phyloP scores from a whole-genome alignment of 257 asterid species.

The Prunella vulgaris region DNA sequence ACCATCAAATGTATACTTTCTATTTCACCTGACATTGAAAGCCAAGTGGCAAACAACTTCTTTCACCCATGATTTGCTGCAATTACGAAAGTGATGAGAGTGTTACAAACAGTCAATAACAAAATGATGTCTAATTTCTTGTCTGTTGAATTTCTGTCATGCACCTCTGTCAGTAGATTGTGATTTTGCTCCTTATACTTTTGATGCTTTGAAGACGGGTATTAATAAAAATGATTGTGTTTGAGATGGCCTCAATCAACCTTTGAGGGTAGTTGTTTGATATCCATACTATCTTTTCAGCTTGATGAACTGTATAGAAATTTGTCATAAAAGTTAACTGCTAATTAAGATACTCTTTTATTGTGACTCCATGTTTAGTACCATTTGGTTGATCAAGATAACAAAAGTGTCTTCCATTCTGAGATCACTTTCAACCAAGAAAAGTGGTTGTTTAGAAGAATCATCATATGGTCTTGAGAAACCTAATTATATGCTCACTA shows the following conservation, averaged over 20 bases:
- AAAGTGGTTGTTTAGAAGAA: background rate
- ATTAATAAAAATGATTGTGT: background rate
- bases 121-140: conserved; percentile 13
- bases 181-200: background rate
- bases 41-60: conserved; percentile 18
- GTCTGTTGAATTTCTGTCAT: background rate
- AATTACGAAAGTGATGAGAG: conserved; percentile 25
- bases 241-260: background rate
- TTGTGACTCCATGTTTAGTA: background rate
- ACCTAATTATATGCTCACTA: background rate
- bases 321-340: background rate
- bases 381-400: background rate
- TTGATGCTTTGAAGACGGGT: background rate
- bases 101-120: conserved; percentile 17
- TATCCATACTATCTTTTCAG: background rate
- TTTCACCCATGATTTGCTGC: conserved; percentile 17
- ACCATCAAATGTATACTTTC: conserved; percentile 19
- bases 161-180: conserved; percentile 1
- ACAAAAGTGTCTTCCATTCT: background rate
- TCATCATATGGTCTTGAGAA: background rate
- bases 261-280: background rate
- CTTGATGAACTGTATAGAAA: background rate
- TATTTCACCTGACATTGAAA: conserved; percentile 12
- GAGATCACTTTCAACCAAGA: background rate
- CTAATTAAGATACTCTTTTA: background rate